A percentile compares a stretch with the other conserved stretches of the same genome.
Conservation (phyloP, 768 basidiomycete genomes). For the Porpolomopsis calyptriformis region DNA sequence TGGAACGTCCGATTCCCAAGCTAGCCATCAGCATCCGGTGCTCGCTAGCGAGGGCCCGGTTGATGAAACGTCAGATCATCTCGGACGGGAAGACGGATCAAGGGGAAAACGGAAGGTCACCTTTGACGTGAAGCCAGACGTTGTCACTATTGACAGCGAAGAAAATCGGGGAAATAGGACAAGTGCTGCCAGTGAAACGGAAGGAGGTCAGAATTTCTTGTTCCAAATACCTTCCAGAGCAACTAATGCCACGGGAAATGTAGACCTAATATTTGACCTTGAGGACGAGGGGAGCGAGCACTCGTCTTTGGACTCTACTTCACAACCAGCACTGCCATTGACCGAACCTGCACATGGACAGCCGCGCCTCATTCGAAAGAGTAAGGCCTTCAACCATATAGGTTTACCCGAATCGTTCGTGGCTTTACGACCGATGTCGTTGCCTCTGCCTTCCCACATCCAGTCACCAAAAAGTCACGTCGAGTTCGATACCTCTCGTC, state of each 20-base stretch:
- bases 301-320: constrained; percentile 21
- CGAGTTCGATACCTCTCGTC: constrained; percentile 21
- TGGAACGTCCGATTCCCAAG: constrained; percentile 12
- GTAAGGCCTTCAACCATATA: constrained; percentile 23
- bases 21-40: not conserved
- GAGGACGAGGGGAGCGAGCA: constrained; percentile 40
- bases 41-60: not conserved
- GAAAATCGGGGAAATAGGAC: constrained; percentile 18
- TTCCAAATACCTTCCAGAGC: not conserved
- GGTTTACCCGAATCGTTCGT: constrained; percentile 49
- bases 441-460: constrained; percentile 56
- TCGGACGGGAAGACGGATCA: constrained; percentile 20
- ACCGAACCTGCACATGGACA: constrained; percentile 30
- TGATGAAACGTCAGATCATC: constrained; percentile 11
- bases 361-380: constrained; percentile 21
- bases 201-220: constrained; percentile 34
- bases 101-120: constrained; percentile 62
- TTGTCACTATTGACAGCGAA: constrained; percentile 35
- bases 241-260: not conserved
- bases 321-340: constrained; percentile 29
- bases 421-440: constrained; percentile 52
- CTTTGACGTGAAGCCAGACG: constrained; percentile 56
- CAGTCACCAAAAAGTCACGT: constrained; percentile 34
- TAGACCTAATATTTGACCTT: constrained; percentile 62
- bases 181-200: constrained; percentile 17